phyloP scores from a whole-genome alignment of 2,329 filamentous ascomycete genomes.

The Stachybotrys echinatus region DNA sequence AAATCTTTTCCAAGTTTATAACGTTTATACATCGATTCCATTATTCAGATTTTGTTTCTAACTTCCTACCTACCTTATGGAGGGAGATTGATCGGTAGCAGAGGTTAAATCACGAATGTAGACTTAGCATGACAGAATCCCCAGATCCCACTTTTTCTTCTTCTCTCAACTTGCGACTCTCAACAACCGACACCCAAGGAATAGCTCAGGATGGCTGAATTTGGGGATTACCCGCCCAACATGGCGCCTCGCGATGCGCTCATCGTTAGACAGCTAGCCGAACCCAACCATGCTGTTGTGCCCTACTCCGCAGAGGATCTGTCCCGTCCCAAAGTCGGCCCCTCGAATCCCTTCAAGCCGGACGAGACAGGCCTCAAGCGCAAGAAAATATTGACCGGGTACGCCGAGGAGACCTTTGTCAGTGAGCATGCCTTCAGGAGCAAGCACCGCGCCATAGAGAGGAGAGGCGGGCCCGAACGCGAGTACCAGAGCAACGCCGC shows the following conservation, averaged over 20 bases:
- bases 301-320: slow-evolving; percentile 69
- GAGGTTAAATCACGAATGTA: too few relatives aligned
- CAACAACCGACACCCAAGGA: neutral
- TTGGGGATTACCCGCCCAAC: slow-evolving; percentile 60
- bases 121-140: neutral
- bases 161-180: neutral
- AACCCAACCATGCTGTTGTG: slow-evolving; percentile 55
- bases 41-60: too few relatives aligned
- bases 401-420: slow-evolving; percentile 80
- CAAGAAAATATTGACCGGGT: slow-evolving; percentile 80
- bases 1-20: too few relatives aligned
- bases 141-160: neutral
- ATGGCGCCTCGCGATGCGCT: slow-evolving; percentile 61
- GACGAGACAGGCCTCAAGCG: slow-evolving; percentile 59
- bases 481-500: slow-evolving; percentile 49
- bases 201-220: slow-evolving; percentile 46
- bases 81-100: too few relatives aligned
- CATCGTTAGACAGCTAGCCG: slow-evolving; percentile 49
- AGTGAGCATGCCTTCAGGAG: slow-evolving; percentile 87
- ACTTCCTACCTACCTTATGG: too few relatives aligned
- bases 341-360: slow-evolving; percentile 70
- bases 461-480: slow-evolving; percentile 52
- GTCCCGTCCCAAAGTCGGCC: slow-evolving; percentile 59
- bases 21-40: too few relatives aligned
- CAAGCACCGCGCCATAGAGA: slow-evolving; percentile 79